These are phyloP conservation scores for Leccinum olivaceopallidum DNA, from an alignment of 768 basidiomycete species.

Conservation along the genomic window DNA sequence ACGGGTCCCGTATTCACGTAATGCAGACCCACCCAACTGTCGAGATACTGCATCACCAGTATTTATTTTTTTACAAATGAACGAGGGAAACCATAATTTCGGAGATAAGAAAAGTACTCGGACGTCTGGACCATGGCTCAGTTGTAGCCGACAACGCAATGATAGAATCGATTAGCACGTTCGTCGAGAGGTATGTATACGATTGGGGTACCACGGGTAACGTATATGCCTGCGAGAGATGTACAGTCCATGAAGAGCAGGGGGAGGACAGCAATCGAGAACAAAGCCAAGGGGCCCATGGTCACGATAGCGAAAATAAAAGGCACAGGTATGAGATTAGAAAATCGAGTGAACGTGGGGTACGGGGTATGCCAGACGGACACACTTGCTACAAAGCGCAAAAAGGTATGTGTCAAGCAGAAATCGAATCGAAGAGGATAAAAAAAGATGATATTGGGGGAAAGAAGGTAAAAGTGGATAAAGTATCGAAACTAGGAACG, in stretches of 20 bases:
- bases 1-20: not conserved
- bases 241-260: conserved; percentile 24
- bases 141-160: not conserved
- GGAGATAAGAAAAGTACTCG: not conserved
- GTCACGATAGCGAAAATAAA: conserved; percentile 31
- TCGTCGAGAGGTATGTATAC: conserved; percentile 10
- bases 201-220: conserved; percentile 22
- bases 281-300: conserved; percentile 20
- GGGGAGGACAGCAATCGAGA: conserved; percentile 24
- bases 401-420: conserved; percentile 31
- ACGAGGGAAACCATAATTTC: not conserved
- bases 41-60: not conserved
- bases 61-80: not conserved
- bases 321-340: conserved; percentile 32
- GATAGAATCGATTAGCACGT: conserved; percentile 11
- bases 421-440: conserved; percentile 33
- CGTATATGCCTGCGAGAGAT: conserved; percentile 23
- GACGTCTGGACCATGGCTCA: not conserved
- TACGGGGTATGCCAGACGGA: conserved; percentile 26
- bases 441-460: conserved; percentile 28
- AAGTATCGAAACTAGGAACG: conserved; percentile 25
- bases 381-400: conserved; percentile 23
- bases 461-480: conserved; percentile 32
- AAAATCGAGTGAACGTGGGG: conserved; percentile 33
- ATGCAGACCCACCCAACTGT: not conserved